These are phyloP conservation scores for Colletotrichum limetticola DNA, from an alignment of 2,329 filamentous ascomycete species.

Conservation along the genomic window DNA sequence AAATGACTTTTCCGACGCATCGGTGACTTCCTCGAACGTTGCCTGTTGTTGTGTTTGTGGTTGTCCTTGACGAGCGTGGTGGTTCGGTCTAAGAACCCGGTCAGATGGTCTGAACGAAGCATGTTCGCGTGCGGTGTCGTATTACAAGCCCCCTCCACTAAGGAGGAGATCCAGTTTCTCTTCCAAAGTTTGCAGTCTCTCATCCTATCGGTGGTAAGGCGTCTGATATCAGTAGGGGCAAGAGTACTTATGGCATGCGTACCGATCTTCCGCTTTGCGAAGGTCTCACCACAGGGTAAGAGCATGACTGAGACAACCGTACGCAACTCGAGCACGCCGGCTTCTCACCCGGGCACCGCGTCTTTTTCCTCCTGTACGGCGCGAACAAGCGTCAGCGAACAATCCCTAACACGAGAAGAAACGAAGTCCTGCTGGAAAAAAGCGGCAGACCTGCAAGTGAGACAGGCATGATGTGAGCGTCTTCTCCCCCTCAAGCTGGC, in stretches of 20 bases:
- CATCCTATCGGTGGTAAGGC: conserved; percentile 49
- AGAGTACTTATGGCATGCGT: conserved; percentile 37
- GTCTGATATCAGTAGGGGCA: not conserved
- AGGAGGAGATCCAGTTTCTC: conserved; percentile 63
- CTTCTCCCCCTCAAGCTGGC: conserved; percentile 46
- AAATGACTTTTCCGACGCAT: conserved; percentile 47
- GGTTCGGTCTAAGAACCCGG: conserved; percentile 44
- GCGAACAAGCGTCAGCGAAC: conserved; percentile 26
- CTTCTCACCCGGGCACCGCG: conserved; percentile 62
- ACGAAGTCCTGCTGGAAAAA: not conserved
- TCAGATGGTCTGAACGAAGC: conserved; percentile 41
- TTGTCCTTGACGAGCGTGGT: conserved; percentile 40
- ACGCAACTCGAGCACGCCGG: conserved; percentile 62
- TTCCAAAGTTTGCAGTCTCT: conserved; percentile 61
- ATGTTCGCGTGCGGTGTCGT: conserved; percentile 30
- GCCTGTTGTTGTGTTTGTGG: not conserved
- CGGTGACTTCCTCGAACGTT: conserved; percentile 44
- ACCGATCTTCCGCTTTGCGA: conserved; percentile 56
- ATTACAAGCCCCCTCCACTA: conserved; percentile 50
- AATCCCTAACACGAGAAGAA: not conserved
- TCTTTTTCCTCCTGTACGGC: conserved; percentile 57
- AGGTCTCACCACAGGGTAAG: conserved; percentile 53
- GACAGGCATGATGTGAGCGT: conserved; percentile 54
- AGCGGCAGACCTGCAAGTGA: conserved; percentile 58
- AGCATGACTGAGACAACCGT: conserved; percentile 58